Conservation (phyloP, 2,329 filamentous ascomycete species). For the Monascus ruber region DNA sequence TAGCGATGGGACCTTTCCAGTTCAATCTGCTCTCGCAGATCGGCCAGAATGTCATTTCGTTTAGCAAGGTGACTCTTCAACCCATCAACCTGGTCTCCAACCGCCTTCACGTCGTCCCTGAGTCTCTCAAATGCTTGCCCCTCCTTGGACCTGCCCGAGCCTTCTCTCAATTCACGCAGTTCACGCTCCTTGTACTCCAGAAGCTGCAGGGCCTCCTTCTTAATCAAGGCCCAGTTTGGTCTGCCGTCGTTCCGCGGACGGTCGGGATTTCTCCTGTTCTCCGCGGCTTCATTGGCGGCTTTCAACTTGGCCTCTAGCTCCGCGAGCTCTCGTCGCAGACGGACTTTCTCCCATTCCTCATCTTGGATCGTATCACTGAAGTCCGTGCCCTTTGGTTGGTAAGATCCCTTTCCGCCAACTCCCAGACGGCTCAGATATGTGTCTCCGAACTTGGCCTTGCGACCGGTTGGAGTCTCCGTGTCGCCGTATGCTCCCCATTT, state of each 20-base stretch:
- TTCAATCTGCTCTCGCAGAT: slow-evolving; percentile 72
- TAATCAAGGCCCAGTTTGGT: slow-evolving; percentile 79
- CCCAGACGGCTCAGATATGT: slow-evolving; percentile 88
- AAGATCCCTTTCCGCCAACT: slow-evolving; percentile 60
- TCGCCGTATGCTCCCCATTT: slow-evolving; percentile 72
- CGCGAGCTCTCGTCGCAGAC: slow-evolving; percentile 80
- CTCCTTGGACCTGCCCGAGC: slow-evolving; percentile 41
- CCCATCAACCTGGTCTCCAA: slow-evolving; percentile 90
- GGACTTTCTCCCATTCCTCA: slow-evolving; percentile 92
- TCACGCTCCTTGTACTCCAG: slow-evolving; percentile 82
- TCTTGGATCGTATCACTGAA: slow-evolving; percentile 77
- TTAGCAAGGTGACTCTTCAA: slow-evolving; percentile 70
- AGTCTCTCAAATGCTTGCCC: slow-evolving; percentile 67
- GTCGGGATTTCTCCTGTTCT: slow-evolving; percentile 44
- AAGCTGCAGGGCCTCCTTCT: slow-evolving; percentile 85
- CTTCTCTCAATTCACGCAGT: slow-evolving; percentile 62
- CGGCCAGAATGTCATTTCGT: slow-evolving; percentile 63
- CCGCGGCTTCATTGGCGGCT: slow-evolving; percentile 63
- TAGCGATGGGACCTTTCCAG: slow-evolving; percentile 55
- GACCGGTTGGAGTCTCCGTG: slow-evolving; percentile 70
- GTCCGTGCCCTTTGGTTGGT: slow-evolving; percentile 77
- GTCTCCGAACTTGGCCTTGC: slow-evolving; percentile 95
- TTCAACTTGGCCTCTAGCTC: slow-evolving; percentile 83
- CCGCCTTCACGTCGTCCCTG: slow-evolving; percentile 72
- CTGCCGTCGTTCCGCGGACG: slow-evolving; percentile 51